Evolutionary conservation across 495 filamentous ascomycete genomes (phyloP).

Genomic region (Aspergillus steynii): DNA sequence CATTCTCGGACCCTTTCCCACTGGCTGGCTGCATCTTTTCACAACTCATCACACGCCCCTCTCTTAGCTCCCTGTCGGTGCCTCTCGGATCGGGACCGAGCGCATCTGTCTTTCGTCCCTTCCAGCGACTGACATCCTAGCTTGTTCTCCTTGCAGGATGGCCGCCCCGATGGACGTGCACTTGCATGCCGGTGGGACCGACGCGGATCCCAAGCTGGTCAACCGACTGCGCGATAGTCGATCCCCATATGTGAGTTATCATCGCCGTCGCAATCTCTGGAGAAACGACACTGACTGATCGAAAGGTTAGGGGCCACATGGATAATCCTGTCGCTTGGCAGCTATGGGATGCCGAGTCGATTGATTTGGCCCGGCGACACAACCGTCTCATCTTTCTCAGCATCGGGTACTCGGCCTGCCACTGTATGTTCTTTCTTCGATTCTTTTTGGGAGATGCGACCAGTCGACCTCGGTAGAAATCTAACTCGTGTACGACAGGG

Average conservation of each 20-base stretch:
- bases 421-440: conserved; percentile 48
- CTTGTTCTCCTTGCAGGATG: conserved; percentile 14
- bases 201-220: conserved; percentile 43
- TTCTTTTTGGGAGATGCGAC: neutral
- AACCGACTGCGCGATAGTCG: conserved; percentile 74
- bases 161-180: conserved; percentile 28
- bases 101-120: neutral
- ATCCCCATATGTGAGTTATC: conserved; percentile 72
- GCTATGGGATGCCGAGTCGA: conserved; percentile 74
- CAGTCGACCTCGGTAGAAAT: neutral
- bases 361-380: conserved; percentile 71
- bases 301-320: conserved; percentile 73
- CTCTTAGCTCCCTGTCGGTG: neutral
- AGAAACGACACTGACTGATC: conserved; percentile 14
- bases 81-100: neutral
- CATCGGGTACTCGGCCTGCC: conserved; percentile 94
- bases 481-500: conserved; percentile 14
- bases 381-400: conserved; percentile 91
- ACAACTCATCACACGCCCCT: neutral
- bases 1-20: neutral
- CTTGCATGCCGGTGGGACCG: conserved; percentile 26
- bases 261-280: neutral
- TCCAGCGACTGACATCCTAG: neutral
- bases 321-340: conserved; percentile 94
- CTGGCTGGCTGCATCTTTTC: neutral